Evolutionary conservation across 805 yeast species (phyloP).

Genomic region (Saturnispora ahearnii): DNA sequence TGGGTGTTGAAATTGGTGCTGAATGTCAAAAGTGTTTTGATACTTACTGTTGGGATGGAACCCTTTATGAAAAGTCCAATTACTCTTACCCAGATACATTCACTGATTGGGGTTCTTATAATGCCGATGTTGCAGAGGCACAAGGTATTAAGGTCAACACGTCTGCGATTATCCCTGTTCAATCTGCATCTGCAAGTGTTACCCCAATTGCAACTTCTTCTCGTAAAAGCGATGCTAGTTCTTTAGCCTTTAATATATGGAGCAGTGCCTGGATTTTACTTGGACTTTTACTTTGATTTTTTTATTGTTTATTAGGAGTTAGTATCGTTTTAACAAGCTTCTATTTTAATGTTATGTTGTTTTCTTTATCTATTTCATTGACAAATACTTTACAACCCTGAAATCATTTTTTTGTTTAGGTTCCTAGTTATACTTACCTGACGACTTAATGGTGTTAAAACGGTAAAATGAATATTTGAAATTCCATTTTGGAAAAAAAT

Average conservation of each 20-base stretch:
- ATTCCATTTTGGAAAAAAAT: no score
- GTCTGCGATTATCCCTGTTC: constrained; percentile 5
- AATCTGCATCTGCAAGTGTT: background rate
- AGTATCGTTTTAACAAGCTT: no score
- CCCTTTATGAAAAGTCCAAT: constrained; percentile 13
- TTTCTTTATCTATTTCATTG: background rate
- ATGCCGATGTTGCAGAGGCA: constrained; percentile 6
- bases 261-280: background rate
- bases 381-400: no score
- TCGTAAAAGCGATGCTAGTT: constrained; percentile 5
- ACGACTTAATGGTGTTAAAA: no score
- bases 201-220: background rate
- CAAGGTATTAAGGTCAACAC: background rate
- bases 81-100: constrained; percentile 26
- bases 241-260: background rate
- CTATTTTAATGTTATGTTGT: no score
- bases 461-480: no score
- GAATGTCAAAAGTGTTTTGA: constrained; percentile 68
- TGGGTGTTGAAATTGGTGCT: constrained; percentile 47
- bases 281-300: constrained; percentile 1
- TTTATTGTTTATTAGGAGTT: background rate
- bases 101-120: constrained; percentile 31
- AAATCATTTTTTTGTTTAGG: no score
- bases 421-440: no score
- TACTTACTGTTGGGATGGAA: constrained; percentile 53